Evolutionary conservation across 176 grass and related monocot genomes (phyloP).

Genomic region (Paspalum vaginatum): DNA sequence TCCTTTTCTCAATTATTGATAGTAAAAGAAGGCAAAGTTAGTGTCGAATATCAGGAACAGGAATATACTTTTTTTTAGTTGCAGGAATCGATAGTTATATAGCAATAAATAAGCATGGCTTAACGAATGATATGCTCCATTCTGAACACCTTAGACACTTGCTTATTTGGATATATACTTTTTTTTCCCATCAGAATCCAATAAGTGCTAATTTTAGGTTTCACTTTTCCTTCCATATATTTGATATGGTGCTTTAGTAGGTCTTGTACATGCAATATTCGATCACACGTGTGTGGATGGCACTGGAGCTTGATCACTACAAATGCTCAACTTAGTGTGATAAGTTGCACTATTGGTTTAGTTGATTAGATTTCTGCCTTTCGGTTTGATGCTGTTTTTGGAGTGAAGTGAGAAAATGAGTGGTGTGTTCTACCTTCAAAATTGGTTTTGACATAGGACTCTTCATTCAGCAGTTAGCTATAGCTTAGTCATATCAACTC

Average conservation of each 20-base stretch:
- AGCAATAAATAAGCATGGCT: constrained; percentile 28
- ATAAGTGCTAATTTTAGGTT: constrained; percentile 27
- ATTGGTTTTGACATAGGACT: constrained; percentile 7
- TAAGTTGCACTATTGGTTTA: constrained; percentile 15
- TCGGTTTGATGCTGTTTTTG: constrained; percentile 11
- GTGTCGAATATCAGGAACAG: constrained; percentile 44
- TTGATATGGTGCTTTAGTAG: constrained; percentile 20
- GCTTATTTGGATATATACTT: constrained; percentile 7
- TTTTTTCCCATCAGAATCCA: constrained; percentile 1
- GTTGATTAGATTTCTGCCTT: constrained; percentile 20
- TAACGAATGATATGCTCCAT: constrained; percentile 33
- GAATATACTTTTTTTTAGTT: constrained; percentile 45
- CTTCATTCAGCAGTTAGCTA: constrained; percentile 17
- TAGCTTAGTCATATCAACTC: neutral
- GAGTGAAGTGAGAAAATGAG: constrained; percentile 26
- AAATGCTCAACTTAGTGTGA: constrained; percentile 17
- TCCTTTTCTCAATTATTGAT: constrained; percentile 54
- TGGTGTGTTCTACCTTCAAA: neutral
- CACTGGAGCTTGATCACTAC: neutral
- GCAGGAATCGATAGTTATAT: constrained; percentile 28
- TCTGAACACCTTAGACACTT: constrained; percentile 1
- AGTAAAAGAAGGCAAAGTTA: constrained; percentile 45
- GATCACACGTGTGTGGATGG: constrained; percentile 17
- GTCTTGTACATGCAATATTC: constrained; percentile 19
- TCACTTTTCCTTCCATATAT: constrained; percentile 15